Evolutionary conservation across 768 basidiomycete species (phyloP).

Genomic region (Leucocoprinus sp.): DNA sequence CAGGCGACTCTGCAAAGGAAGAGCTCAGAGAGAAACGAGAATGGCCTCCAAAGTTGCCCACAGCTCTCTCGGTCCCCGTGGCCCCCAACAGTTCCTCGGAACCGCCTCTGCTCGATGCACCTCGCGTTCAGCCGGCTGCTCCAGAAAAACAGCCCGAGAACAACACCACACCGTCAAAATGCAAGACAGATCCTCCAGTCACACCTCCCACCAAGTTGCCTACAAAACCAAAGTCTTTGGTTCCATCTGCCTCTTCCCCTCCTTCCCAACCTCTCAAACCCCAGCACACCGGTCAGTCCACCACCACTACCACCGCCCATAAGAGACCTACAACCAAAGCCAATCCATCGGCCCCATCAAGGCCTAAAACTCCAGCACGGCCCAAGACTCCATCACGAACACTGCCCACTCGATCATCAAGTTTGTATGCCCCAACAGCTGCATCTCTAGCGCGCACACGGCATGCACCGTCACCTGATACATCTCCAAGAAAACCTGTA

Average conservation of each 20-base stretch:
- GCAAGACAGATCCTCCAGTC: conserved; percentile 11
- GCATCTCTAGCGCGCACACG: conserved; percentile 70
- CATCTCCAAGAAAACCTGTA: conserved; percentile 47
- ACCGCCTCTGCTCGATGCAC: conserved; percentile 2
- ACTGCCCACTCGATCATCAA: conserved; percentile 35
- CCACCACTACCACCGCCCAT: conserved; percentile 16
- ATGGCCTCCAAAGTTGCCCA: conserved; percentile 53
- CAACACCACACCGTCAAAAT: conserved; percentile 9
- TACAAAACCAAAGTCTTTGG: conserved; percentile 21
- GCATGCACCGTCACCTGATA: conserved; percentile 36
- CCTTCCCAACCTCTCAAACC: conserved; percentile 24
- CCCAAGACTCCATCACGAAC: not conserved
- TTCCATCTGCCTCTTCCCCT: conserved; percentile 16
- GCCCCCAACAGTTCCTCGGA: conserved; percentile 3
- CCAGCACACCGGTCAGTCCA: conserved; percentile 26
- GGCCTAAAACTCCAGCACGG: conserved; percentile 54
- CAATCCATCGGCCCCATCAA: conserved; percentile 19
- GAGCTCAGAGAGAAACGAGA: conserved; percentile 66
- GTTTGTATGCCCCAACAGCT: conserved; percentile 76
- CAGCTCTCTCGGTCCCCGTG: not conserved
- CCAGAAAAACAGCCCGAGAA: conserved; percentile 17
- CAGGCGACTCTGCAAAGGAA: conserved; percentile 57
- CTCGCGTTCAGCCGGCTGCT: conserved; percentile 9
- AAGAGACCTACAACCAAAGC: conserved; percentile 17
- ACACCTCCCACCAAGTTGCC: conserved; percentile 15